Conservation (phyloP, 257 asterid genomes). For the Solanum dulcamara region DNA sequence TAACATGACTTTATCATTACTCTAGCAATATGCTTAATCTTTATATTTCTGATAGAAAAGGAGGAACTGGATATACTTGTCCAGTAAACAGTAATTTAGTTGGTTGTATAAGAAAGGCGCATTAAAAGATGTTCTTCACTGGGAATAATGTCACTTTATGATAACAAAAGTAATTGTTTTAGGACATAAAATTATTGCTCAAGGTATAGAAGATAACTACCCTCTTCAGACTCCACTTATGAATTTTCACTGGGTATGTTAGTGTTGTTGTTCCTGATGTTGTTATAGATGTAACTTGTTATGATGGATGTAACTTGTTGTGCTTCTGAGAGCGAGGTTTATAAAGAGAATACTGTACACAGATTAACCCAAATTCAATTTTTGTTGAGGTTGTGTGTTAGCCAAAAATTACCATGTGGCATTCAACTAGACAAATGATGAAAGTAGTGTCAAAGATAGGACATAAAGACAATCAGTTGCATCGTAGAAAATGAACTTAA, state of each 20-base stretch:
- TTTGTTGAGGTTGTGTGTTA: neutral
- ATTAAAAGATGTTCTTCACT: neutral
- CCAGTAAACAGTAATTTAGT: neutral
- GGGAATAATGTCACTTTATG: neutral
- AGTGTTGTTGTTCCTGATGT: no score
- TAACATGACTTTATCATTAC: neutral
- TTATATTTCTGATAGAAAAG: neutral
- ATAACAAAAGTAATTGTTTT: neutral
- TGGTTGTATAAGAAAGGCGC: neutral
- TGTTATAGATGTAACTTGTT: no score
- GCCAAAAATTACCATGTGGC: neutral
- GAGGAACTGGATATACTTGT: neutral
- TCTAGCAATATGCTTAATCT: neutral
- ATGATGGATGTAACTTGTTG: neutral
- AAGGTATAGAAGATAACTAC: no score
- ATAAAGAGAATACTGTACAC: neutral
- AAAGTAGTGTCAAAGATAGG: neutral
- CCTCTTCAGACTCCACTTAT: no score
- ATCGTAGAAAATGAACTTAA: neutral
- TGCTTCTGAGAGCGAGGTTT: neutral
- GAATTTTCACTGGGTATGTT: no score
- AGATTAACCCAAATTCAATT: neutral
- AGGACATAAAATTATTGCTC: neutral
- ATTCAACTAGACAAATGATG: neutral
- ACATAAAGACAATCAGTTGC: neutral